Evolutionary conservation across 1,284 basidiomycete species (phyloP), one percentile per base, ranked within the genome.

Genomic region (Sanghuangporus sanghuang): DNA sequence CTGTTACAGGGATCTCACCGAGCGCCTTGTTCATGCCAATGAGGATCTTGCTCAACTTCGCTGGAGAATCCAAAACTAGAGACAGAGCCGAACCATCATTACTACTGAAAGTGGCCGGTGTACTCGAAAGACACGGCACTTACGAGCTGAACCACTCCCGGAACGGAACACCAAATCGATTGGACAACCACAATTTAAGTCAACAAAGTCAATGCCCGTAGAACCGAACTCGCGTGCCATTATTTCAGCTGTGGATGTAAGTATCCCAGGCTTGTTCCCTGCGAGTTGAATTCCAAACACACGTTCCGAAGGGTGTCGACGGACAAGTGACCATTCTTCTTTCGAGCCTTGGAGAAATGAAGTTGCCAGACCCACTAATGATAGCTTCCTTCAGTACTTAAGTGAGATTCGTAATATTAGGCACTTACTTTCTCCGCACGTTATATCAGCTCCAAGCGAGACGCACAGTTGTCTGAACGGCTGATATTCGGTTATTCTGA

Each of bases 101-200:
- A 7, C 21, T 6, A 46, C 3, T 14, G 7, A 16, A 46, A 32
- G 9, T 23, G 5, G 23, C 32, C 32, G n/a, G 49, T 7, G 57
- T 49, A 48, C 42, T 18, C 11, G 35, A 54, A 46, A 57, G 42
- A 53, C 55, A 8, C 7, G 12, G 9, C 59, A 81, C 89, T 60
- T 68, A 92, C 93, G 73, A 11, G 95, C 95, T 66, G 90, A 93
- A 0, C 95, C 95, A 57, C 92, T 95, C 0, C 95, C 95, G 27
- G 86, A 85, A 71, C 92, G 92, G 78, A 95, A 98, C 1, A 99
- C 92, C 54, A 99, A 79, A 75, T 99, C 96, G 68, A 98, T 98
- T 2, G 96, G 96, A 75, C 96, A 98, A 3, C 96, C 96, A 74
- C 93, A 93, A 73, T 99, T 99, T 69, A 98, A 78, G 70, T 99